Conservation (phyloP, 2,329 filamentous ascomycete species). For the Achaetomium macrosporum region DNA sequence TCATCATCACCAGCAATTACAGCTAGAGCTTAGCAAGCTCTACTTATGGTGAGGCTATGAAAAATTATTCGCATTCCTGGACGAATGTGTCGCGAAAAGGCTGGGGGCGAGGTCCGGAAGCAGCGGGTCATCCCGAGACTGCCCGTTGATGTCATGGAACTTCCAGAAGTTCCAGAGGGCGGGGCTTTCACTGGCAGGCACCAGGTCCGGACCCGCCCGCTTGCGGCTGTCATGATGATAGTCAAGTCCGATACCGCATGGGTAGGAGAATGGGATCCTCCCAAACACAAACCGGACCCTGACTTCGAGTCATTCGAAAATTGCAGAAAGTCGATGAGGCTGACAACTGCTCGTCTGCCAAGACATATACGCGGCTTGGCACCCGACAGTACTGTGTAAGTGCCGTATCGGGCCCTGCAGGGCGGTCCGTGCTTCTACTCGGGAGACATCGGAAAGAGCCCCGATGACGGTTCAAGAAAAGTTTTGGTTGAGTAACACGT, state of each 20-base stretch:
- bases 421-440: not conserved
- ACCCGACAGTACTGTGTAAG: too few relatives aligned
- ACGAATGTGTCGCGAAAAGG: not conserved
- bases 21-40: not conserved
- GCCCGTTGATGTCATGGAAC: conserved; percentile 12
- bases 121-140: not conserved
- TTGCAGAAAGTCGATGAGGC: too few relatives aligned
- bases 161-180: too few relatives aligned
- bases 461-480: not conserved
- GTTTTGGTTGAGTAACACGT: not conserved
- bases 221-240: too few relatives aligned
- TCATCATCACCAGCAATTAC: not conserved
- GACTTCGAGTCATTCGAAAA: too few relatives aligned
- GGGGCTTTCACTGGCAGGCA: not conserved
- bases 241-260: too few relatives aligned
- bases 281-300: too few relatives aligned
- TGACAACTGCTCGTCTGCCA: too few relatives aligned
- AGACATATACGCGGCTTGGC: not conserved
- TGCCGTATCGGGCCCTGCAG: not conserved
- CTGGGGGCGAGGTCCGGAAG: not conserved
- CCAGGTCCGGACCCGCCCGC: not conserved
- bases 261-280: too few relatives aligned
- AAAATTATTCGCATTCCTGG: not conserved
- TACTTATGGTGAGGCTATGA: not conserved
- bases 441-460: not conserved